A percentile compares a stretch with the other conserved stretches of the same genome.
phyloP scores from a whole-genome alignment of 176 grass and related monocot species.

The Alopecurus myosuroides region DNA sequence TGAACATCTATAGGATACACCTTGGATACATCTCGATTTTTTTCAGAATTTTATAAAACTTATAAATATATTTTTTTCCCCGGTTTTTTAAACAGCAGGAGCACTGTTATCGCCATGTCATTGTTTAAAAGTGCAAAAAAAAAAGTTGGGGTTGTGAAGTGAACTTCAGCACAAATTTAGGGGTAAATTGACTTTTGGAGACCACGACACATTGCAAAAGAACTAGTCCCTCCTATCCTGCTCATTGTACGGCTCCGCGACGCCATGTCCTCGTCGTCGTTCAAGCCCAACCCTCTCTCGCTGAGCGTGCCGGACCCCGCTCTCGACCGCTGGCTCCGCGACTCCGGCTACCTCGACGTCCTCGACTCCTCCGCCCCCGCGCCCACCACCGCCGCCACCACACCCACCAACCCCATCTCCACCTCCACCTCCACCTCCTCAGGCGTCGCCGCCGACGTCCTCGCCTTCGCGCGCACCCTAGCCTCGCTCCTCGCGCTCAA shows the following conservation, averaged over 20 bases:
- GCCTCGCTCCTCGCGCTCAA: conserved; percentile 77
- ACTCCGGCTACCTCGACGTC: conserved; percentile 82
- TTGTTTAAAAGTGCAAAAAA: too few species aligned
- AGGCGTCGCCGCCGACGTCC: conserved; percentile 29
- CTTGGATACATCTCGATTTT: too few species aligned
- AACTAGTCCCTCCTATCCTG: not conserved
- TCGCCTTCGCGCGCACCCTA: conserved; percentile 63
- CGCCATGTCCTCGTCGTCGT: conserved; percentile 35
- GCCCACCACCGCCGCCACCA: not conserved
- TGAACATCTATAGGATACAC: too few species aligned
- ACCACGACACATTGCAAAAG: not conserved
- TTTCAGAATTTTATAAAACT: too few species aligned
- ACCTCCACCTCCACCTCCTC: not conserved
- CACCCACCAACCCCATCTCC: not conserved
- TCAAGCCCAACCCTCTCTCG: conserved; percentile 70
- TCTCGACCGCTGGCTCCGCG: conserved; percentile 91
- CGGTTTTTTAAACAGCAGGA: too few species aligned
- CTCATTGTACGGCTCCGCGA: not conserved
- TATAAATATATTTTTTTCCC: too few species aligned
- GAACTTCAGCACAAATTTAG: too few species aligned
- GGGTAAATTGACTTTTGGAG: not conserved
- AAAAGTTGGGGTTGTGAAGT: too few species aligned
- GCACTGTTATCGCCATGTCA: too few species aligned
- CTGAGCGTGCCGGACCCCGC: conserved; percentile 77
- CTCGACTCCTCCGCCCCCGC: conserved; percentile 54